These are phyloP conservation scores for Boletus rufocinnamomeus DNA, from an alignment of 768 basidiomycete genomes.

Conservation along the genomic window DNA sequence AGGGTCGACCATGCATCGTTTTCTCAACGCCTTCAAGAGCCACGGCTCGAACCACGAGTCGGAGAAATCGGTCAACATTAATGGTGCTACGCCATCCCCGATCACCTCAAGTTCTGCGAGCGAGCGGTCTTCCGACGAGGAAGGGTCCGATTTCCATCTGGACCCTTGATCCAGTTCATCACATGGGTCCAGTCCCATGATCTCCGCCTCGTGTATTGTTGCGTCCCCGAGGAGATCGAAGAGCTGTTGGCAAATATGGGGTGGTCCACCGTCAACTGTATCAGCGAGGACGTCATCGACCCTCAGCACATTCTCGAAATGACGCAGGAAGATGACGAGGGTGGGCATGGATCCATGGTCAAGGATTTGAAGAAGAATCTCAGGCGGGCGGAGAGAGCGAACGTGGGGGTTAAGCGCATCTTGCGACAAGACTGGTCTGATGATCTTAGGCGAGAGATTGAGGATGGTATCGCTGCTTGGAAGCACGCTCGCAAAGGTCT, in stretches of 20 bases:
- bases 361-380: slow-evolving; percentile 67
- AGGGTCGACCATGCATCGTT: slow-evolving; percentile 1
- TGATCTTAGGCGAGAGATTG: slow-evolving; percentile 47
- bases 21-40: slow-evolving; percentile 4
- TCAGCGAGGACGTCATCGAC: slow-evolving; percentile 61
- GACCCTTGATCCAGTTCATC: slow-evolving; percentile 44
- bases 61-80: neutral
- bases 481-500: slow-evolving; percentile 50
- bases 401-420: slow-evolving; percentile 48
- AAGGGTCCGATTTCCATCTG: neutral
- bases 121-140: slow-evolving; percentile 1
- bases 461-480: slow-evolving; percentile 59
- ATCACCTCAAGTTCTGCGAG: neutral
- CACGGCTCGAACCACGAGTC: neutral
- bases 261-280: slow-evolving; percentile 64
- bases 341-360: slow-evolving; percentile 42
- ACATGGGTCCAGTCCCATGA: slow-evolving; percentile 44
- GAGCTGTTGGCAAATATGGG: slow-evolving; percentile 50
- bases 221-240: slow-evolving; percentile 55
- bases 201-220: slow-evolving; percentile 60
- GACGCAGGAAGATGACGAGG: slow-evolving; percentile 38
- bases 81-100: neutral
- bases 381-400: slow-evolving; percentile 54
- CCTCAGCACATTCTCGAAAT: slow-evolving; percentile 47
- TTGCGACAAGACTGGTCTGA: slow-evolving; percentile 41